Percentiles rank a stretch among this genome's conserved stretches.
phyloP scores from a whole-genome alignment of 305 asterid genomes.

The Withania somnifera region DNA sequence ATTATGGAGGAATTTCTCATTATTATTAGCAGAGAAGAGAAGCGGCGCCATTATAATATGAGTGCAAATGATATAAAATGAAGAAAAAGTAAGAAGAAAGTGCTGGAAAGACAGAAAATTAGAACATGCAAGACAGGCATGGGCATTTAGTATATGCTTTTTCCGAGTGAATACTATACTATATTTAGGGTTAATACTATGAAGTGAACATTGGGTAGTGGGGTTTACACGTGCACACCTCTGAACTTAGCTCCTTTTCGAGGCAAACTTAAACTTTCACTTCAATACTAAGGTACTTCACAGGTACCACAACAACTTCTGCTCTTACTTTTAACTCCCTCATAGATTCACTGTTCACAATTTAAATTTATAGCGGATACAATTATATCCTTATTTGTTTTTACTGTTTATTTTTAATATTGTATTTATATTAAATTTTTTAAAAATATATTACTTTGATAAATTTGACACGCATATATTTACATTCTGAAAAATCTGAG shows the following conservation, averaged over 20 bases:
- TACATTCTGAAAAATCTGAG: too few species aligned
- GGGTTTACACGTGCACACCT: slow-evolving; percentile 44
- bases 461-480: too few species aligned
- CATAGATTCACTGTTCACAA: too few species aligned
- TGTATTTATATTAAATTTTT: too few species aligned
- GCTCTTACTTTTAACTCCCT: not conserved
- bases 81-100: not conserved
- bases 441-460: too few species aligned
- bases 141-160: slow-evolving; percentile 25
- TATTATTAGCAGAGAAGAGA: not conserved
- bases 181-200: slow-evolving; percentile 5
- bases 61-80: not conserved
- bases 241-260: slow-evolving; percentile 45
- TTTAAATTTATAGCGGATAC: too few species aligned
- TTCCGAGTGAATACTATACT: not conserved
- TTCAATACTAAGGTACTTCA: not conserved
- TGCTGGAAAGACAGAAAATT: not conserved
- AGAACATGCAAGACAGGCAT: slow-evolving; percentile 22
- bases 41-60: not conserved
- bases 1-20: not conserved
- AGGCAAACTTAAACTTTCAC: slow-evolving; percentile 22
- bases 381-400: too few species aligned
- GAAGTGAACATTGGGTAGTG: slow-evolving; percentile 20
- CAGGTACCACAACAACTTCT: not conserved
- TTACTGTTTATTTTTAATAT: too few species aligned